phyloP scores from a whole-genome alignment of 1,139 yeast genomes.

The Pichia sp. region DNA sequence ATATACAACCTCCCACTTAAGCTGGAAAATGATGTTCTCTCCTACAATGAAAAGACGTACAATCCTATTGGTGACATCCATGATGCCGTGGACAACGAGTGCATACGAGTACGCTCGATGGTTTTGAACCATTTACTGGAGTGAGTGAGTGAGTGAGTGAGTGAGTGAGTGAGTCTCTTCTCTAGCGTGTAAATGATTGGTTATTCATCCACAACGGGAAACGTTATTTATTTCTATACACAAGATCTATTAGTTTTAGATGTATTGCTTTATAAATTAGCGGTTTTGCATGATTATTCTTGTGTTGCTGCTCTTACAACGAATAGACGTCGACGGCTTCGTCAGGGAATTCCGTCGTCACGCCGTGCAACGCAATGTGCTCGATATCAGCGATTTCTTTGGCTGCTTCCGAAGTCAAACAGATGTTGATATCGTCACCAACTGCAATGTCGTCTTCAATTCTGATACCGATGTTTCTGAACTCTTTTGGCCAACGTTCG shows the following conservation, averaged over 20 bases:
- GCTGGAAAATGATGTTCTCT: conserved; percentile 8
- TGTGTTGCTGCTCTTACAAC: conserved; percentile 12
- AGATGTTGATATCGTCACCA: conserved; percentile 46
- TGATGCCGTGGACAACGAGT: neutral
- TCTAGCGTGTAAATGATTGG: too few relatives aligned
- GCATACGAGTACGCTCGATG: neutral
- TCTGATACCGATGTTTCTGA: conserved; percentile 86
- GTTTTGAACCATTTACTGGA: neutral
- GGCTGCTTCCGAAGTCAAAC: conserved; percentile 70
- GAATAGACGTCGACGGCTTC: conserved; percentile 36
- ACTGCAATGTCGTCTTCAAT: conserved; percentile 90
- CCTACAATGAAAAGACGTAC: neutral
- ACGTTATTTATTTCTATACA: too few relatives aligned
- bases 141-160: too few relatives aligned
- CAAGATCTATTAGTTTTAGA: too few relatives aligned
- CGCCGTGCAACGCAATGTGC: conserved; percentile 47
- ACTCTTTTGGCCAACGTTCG: conserved; percentile 67
- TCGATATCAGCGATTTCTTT: conserved; percentile 83
- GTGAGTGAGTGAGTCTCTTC: too few relatives aligned
- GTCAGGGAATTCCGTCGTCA: conserved; percentile 33
- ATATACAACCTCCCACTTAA: conserved; percentile 17
- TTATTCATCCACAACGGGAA: too few relatives aligned
- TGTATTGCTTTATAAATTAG: too few relatives aligned
- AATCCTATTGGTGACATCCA: neutral
- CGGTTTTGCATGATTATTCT: too few relatives aligned